phyloP scores from a whole-genome alignment of 805 yeast genomes.

The Wickerhamiella spandovensis region DNA sequence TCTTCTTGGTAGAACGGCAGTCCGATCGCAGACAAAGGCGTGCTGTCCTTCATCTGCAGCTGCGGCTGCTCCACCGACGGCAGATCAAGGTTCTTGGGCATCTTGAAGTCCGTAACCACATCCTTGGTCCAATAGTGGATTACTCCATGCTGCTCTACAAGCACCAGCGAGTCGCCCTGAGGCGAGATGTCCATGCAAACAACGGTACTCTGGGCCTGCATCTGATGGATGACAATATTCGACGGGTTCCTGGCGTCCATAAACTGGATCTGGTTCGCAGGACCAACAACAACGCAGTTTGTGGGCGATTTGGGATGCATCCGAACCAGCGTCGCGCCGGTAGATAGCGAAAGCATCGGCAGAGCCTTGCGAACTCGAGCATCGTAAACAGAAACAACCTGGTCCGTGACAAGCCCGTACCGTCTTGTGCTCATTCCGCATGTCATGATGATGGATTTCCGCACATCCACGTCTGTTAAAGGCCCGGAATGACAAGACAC shows the following conservation, averaged over 20 bases:
- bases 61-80: slow-evolving; percentile 21
- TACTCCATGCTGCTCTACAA: slow-evolving; percentile 50
- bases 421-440: slow-evolving; percentile 63
- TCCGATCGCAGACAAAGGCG: slow-evolving; percentile 62
- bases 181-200: slow-evolving; percentile 42
- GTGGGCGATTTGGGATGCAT: slow-evolving; percentile 81
- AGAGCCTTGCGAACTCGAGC: slow-evolving; percentile 54
- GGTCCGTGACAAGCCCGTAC: slow-evolving; percentile 52
- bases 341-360: slow-evolving; percentile 75
- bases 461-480: slow-evolving; percentile 27
- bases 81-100: slow-evolving; percentile 21
- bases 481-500: slow-evolving; percentile 27
- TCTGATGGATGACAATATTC: slow-evolving; percentile 50
- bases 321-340: slow-evolving; percentile 75
- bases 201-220: slow-evolving; percentile 37
- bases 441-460: slow-evolving; percentile 35
- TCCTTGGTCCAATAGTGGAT: slow-evolving; percentile 58
- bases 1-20: slow-evolving; percentile 74
- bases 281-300: slow-evolving; percentile 59
- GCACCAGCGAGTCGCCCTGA: slow-evolving; percentile 64
- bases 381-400: slow-evolving; percentile 74
- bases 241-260: slow-evolving; percentile 75
- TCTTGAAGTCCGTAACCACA: slow-evolving; percentile 21
- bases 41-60: slow-evolving; percentile 5
- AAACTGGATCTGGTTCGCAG: slow-evolving; percentile 71